Conservation (phyloP, 768 basidiomycete genomes). For the Arthromyces matolae region DNA sequence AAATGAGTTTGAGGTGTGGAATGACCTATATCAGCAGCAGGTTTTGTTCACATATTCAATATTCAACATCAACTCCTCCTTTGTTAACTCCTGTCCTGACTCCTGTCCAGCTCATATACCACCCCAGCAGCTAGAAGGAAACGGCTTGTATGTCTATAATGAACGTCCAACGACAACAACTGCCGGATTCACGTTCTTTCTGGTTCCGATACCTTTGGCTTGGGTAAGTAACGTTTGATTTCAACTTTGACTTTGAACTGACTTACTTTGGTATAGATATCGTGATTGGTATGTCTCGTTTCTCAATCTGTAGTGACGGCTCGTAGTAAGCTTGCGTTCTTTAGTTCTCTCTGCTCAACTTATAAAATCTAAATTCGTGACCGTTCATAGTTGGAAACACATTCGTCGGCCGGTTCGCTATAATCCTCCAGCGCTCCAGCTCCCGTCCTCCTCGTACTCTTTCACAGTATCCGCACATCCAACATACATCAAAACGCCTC, state of each 20-base stretch:
- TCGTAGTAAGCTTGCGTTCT: conserved; percentile 25
- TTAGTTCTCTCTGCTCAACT: not conserved
- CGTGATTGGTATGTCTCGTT: conserved; percentile 54
- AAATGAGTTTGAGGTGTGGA: too few species aligned
- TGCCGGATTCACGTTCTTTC: conserved; percentile 9
- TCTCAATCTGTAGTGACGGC: conserved; percentile 54
- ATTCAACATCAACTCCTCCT: too few species aligned
- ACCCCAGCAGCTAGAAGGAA: too few species aligned
- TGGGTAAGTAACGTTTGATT: conserved; percentile 4
- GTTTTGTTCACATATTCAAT: too few species aligned
- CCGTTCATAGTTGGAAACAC: conserved; percentile 32
- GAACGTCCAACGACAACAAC: not conserved
- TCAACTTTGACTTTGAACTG: not conserved
- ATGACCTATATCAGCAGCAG: too few species aligned
- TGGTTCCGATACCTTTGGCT: conserved; percentile 6
- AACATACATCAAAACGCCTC: conserved; percentile 8
- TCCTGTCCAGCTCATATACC: too few species aligned
- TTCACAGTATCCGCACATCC: conserved; percentile 3
- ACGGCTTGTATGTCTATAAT: too few species aligned
- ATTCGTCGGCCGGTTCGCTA: conserved; percentile 67
- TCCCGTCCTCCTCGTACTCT: conserved; percentile 43
- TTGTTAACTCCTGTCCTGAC: too few species aligned
- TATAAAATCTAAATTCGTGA: too few species aligned
- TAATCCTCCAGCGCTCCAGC: conserved; percentile 55
- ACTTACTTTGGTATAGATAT: conserved; percentile 26